Evolutionary conservation across 116 monocot species (phyloP), one percentile per base, ranked within the genome.

Genomic region (Posidonia oceanica): DNA sequence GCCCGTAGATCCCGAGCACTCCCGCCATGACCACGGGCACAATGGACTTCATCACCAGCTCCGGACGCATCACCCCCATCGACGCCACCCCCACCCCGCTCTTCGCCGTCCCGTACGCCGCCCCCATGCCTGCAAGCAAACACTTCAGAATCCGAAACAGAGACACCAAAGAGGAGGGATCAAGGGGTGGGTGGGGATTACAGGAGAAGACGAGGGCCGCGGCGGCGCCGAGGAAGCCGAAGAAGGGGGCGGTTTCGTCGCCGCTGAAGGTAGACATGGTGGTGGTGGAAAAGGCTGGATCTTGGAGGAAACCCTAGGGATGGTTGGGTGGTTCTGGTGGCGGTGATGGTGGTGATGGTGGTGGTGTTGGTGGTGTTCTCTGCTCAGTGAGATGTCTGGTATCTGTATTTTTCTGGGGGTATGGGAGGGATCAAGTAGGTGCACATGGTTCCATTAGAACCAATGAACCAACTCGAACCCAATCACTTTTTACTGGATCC

Each of bases 151-250:
- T 54, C 7, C 18, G 57, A 15, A 18, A 68, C 5, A 18, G n/a
- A 40, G 40, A 41, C n/a, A 41, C 39, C 14, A 40, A 41, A 8
- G 14, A 0, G 21, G 51, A 38, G 18, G 6, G 15, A 23, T 12
- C 20, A 66, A 39, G 22, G 44, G 67, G 11, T 2, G 4, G 21
- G 15, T 51, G 14, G 44, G 59, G 40, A 0, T 78, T 75, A 87
- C 90, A 94, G 59, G 94, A 94, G 85, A 94, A 94, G 75, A 94
- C 94, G 76, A 94, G 94, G 29, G 94, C 94, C 0, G 94, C 87
- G 13, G 94, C 94, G 65, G 94, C 94, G 73, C 94, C 94, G 61
- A 94, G 94, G 83, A 94, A 94, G n/a, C 94, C 90, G 79, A 94
- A 94, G 86, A 94, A 94, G 52, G 94, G 94, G 63, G 94, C 94